Conservation (phyloP, 164 flowering plant species). For the Euptelea pleiosperma region DNA sequence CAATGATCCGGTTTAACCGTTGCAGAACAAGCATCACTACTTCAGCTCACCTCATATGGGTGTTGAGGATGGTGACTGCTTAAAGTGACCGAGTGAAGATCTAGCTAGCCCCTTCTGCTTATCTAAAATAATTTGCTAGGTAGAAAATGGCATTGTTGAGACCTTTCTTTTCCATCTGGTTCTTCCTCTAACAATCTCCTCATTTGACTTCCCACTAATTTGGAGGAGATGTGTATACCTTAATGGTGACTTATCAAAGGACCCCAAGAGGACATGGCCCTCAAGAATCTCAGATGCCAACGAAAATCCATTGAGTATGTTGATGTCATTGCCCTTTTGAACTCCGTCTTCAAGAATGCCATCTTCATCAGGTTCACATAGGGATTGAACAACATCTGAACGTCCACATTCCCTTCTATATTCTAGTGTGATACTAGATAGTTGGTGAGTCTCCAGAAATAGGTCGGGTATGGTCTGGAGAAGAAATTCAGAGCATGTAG, state of each 20-base stretch:
- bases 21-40: too few relatives aligned
- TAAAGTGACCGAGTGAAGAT: too few relatives aligned
- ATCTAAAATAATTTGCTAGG: too few relatives aligned
- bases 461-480: constrained; percentile 53
- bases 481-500: neutral
- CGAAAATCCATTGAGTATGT: constrained; percentile 27
- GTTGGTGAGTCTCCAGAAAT: constrained; percentile 40
- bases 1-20: too few relatives aligned
- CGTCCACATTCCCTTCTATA: constrained; percentile 52
- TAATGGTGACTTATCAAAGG: constrained; percentile 14
- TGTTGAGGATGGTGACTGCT: neutral
- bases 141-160: constrained; percentile 19
- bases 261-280: constrained; percentile 28
- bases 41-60: neutral
- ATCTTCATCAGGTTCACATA: constrained; percentile 40
- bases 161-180: constrained; percentile 51
- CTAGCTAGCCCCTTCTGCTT: too few relatives aligned
- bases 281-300: constrained; percentile 34
- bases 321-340: constrained; percentile 5
- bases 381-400: constrained; percentile 51
- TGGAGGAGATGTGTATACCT: constrained; percentile 57
- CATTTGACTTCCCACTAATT: constrained; percentile 33
- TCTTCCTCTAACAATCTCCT: constrained; percentile 60
- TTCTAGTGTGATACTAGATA: constrained; percentile 35
- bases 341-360: constrained; percentile 21